Base-by-base conservation (phyloP, 768 basidiomycete genomes). In the Aureoboletus auriporus region DNA sequence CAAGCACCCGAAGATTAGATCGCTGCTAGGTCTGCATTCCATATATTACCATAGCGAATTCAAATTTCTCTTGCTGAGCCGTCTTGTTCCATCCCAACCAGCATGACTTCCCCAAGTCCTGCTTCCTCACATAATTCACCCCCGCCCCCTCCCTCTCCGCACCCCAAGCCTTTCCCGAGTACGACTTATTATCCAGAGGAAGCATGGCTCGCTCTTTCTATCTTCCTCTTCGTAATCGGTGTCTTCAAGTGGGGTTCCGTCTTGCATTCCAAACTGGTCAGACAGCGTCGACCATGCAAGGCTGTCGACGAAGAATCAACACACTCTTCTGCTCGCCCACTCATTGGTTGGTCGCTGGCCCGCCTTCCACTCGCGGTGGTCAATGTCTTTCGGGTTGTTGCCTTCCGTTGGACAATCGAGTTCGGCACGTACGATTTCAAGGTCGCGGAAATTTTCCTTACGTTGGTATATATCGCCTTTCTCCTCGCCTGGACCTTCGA, bases 331-430 rank as follows among this genome's bases (percentile, higher is more conserved):
- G 4, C 40, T 9, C 40, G 26, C 26, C n/a, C 26, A 6, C 39
- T 49, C 59, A 10, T 65, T 63, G 16, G 63, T 55, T 8, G 76
- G 75, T 64, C 71, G 65, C 49, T 73, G 67, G 35, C 57, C 28
- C 67, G 70, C 27, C 47, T 74, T 9, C 69, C 71, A 1, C 50
- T 57, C n/a, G 75, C 73, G 2, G 27, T 69, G 17, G 59, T 69
- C 30, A 70, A 77, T 11, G 61, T 60, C 7, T 80, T 79, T 61
- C 71, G 74, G 17, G 73, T 79, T 17, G 47, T 75, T 16, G 71
- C 73, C 7, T 82, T 80, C 56, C 75, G 80, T 12, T 69, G 67
- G 58, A 73, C 70, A 4, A 50, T 81, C 31, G 69, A 75, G 13
- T 65, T 79, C 17, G 78, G 77, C 12, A 61, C 68, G 48, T 69